Conservation (phyloP, 1,284 basidiomycete species). For the Melampsora americana region DNA sequence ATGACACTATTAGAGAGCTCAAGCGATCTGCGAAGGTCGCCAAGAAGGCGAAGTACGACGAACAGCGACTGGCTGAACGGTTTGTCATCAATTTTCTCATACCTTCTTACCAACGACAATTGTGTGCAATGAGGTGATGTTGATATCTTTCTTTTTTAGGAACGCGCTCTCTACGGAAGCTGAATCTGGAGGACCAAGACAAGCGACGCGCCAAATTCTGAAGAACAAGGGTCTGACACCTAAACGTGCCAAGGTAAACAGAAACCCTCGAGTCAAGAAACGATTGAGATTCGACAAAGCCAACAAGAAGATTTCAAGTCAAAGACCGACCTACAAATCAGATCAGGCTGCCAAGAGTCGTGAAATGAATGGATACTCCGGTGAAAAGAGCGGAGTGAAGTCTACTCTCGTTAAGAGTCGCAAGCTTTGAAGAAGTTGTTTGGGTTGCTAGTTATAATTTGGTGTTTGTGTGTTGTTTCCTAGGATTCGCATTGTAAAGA, state of each 20-base stretch:
- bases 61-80: conserved; percentile 64
- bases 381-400: conserved; percentile 71
- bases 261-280: conserved; percentile 95
- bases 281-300: conserved; percentile 85
- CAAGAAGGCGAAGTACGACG: conserved; percentile 78
- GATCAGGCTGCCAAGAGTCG: conserved; percentile 63
- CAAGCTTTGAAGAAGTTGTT: conserved; percentile 57
- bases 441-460: no score
- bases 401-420: conserved; percentile 76
- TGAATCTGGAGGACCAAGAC: conserved; percentile 66
- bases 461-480: no score
- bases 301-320: conserved; percentile 80
- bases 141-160: conserved; percentile 9
- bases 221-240: conserved; percentile 91
- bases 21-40: conserved; percentile 69
- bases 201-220: conserved; percentile 80
- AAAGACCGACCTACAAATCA: conserved; percentile 76
- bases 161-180: conserved; percentile 32
- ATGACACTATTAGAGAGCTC: conserved; percentile 75
- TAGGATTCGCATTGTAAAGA: no score
- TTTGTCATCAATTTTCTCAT: conserved; percentile 54
- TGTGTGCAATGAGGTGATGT: no score
- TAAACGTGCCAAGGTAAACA: conserved; percentile 71
- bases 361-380: conserved; percentile 57
- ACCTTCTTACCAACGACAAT: no score